Evolutionary conservation across 192 early-diverging fungal genomes (phyloP).

Genomic region (Fimicolochytrium jonesii): DNA sequence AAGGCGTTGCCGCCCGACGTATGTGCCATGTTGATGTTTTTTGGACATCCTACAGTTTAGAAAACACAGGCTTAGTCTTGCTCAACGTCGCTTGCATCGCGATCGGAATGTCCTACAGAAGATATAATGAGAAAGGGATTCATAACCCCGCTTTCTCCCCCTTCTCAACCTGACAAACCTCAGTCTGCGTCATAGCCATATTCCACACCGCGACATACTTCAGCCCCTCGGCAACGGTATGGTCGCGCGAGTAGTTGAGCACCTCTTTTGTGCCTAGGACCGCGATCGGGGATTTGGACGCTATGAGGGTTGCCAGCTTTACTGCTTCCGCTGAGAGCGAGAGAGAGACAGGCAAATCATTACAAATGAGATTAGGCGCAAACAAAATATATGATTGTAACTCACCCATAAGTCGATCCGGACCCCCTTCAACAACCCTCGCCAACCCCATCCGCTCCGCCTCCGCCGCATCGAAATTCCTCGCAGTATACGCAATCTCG

Average conservation of each 20-base stretch:
- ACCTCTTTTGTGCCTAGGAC: constrained; percentile 80
- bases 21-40: not conserved
- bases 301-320: constrained; percentile 69
- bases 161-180: not conserved
- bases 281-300: constrained; percentile 85
- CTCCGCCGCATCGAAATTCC: constrained; percentile 63
- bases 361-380: not conserved
- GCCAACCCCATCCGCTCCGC: constrained; percentile 61
- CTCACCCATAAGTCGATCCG: too few relatives aligned
- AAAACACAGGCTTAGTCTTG: constrained; percentile 45
- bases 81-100: constrained; percentile 40
- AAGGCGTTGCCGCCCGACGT: too few relatives aligned
- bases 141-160: not conserved
- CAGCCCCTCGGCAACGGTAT: constrained; percentile 83
- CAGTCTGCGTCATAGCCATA: constrained; percentile 72
- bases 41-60: constrained; percentile 45
- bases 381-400: too few relatives aligned
- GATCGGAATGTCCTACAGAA: constrained; percentile 40
- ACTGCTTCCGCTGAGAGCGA: constrained; percentile 51
- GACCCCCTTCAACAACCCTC: too few relatives aligned
- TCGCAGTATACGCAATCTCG: constrained; percentile 83
- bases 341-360: not conserved
- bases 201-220: constrained; percentile 89
- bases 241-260: constrained; percentile 90
- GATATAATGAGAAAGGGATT: not conserved